These are phyloP conservation scores for Discostella pseudostelligera DNA, from an alignment of 108 stramenopile genomes.

Conservation along the genomic window DNA sequence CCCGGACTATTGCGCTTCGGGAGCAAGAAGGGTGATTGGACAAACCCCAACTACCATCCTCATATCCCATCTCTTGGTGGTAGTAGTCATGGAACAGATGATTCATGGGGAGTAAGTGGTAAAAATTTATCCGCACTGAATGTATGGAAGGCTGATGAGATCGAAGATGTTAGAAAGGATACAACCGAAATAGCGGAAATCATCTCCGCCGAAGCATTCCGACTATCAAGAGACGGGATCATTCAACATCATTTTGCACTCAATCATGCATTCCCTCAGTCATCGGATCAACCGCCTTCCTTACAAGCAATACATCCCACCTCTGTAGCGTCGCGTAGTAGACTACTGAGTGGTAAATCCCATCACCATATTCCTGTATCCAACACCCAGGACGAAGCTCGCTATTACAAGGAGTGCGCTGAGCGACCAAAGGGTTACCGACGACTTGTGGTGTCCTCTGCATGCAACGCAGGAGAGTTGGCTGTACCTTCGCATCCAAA, in stretches of 20 bases:
- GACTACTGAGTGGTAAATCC: background rate
- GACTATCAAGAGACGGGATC: constrained; percentile 49
- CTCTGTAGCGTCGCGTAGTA: no score
- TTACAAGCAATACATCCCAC: background rate
- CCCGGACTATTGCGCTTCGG: constrained; percentile 34
- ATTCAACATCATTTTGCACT: constrained; percentile 47
- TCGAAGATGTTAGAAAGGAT: constrained; percentile 10
- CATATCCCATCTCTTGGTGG: background rate
- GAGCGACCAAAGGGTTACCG: constrained; percentile 45
- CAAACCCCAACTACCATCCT: constrained; percentile 10
- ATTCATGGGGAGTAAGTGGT: no score
- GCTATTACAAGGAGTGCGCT: constrained; percentile 39
- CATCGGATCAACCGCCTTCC: background rate
- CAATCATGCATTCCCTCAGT: background rate
- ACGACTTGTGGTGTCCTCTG: constrained; percentile 35
- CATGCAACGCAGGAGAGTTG: constrained; percentile 8
- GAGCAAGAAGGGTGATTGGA: constrained; percentile 25
- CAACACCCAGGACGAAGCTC: constrained; percentile 21
- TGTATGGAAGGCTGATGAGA: background rate
- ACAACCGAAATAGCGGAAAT: constrained; percentile 27
- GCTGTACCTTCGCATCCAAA: constrained; percentile 6
- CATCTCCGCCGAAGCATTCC: constrained; percentile 35
- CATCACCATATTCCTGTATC: background rate
- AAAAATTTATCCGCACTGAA: background rate
- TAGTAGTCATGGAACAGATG: no score